Conservation (phyloP, 2,329 filamentous ascomycete genomes). For the Pseudogymnoascus sp. region DNA sequence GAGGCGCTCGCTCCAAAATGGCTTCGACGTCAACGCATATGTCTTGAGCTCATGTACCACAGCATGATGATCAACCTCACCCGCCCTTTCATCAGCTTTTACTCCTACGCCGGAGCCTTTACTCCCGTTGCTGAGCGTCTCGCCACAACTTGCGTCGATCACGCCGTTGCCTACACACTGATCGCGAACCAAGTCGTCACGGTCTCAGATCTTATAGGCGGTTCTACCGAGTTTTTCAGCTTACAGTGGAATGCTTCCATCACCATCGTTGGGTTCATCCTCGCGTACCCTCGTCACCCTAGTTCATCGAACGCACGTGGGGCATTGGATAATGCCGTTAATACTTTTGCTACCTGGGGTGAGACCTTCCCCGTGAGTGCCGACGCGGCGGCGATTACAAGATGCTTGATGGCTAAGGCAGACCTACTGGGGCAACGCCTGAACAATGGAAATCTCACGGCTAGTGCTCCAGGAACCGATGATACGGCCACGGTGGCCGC, state of each 20-base stretch:
- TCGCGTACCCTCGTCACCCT: conserved; percentile 29
- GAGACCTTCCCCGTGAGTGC: too few species aligned
- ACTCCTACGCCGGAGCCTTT: conserved; percentile 11
- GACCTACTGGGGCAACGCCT: too few species aligned
- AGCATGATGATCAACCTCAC: conserved; percentile 32
- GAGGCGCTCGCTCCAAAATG: conserved; percentile 33
- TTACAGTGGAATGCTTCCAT: conserved; percentile 38
- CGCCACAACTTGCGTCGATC: conserved; percentile 27
- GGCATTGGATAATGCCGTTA: too few species aligned
- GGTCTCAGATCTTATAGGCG: conserved; percentile 29
- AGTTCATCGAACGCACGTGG: too few species aligned
- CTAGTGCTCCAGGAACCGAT: too few species aligned
- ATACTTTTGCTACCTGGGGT: too few species aligned
- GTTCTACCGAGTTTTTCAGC: conserved; percentile 34
- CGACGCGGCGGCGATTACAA: too few species aligned
- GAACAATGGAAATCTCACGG: too few species aligned
- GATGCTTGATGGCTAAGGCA: too few species aligned
- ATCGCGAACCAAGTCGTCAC: conserved; percentile 32
- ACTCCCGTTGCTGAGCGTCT: conserved; percentile 23
- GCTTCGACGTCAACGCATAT: conserved; percentile 36
- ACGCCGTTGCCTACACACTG: conserved; percentile 32
- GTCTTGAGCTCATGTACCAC: conserved; percentile 38
- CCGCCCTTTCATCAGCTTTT: conserved; percentile 34
- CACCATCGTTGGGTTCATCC: conserved; percentile 34
- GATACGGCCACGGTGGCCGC: too few species aligned